Evolutionary conservation across 805 yeast species (phyloP).

Genomic region (Cyberlindnera euphorbiae): DNA sequence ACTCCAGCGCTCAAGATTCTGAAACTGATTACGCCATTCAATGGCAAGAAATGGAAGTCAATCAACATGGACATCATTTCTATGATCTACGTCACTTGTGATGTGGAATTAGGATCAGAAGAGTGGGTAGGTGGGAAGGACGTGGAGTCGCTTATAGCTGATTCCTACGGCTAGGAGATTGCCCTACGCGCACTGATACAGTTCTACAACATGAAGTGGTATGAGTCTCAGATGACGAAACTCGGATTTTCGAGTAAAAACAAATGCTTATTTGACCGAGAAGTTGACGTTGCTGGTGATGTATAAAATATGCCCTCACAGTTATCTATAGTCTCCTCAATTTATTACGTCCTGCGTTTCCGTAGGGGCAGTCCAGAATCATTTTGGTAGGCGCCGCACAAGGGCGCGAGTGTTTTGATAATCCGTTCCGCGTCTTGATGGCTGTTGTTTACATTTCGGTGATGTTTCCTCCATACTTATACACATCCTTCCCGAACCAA

Average conservation of each 20-base stretch:
- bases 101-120: slow-evolving; percentile 68
- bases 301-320: no score
- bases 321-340: no score
- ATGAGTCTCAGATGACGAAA: slow-evolving; percentile 45
- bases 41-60: slow-evolving; percentile 91
- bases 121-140: slow-evolving; percentile 87
- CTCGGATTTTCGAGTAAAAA: slow-evolving; percentile 49
- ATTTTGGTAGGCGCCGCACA: no score
- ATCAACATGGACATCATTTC: slow-evolving; percentile 92
- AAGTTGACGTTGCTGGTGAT: slow-evolving; percentile 31
- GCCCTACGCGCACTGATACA: slow-evolving; percentile 76
- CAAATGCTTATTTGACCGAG: slow-evolving; percentile 39
- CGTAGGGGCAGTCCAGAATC: no score
- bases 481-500: no score
- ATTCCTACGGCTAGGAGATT: slow-evolving; percentile 80
- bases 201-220: slow-evolving; percentile 63
- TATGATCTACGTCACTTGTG: slow-evolving; percentile 72
- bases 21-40: slow-evolving; percentile 80
- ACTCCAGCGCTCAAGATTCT: slow-evolving; percentile 67
- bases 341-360: no score
- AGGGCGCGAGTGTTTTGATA: no score
- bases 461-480: no score
- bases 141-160: slow-evolving; percentile 65
- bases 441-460: no score
- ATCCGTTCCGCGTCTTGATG: no score